Percentiles rank a stretch among this genome's conserved stretches.
Evolutionary conservation across 1,284 basidiomycete species (phyloP).

Genomic region (Ustilago cynodontis): DNA sequence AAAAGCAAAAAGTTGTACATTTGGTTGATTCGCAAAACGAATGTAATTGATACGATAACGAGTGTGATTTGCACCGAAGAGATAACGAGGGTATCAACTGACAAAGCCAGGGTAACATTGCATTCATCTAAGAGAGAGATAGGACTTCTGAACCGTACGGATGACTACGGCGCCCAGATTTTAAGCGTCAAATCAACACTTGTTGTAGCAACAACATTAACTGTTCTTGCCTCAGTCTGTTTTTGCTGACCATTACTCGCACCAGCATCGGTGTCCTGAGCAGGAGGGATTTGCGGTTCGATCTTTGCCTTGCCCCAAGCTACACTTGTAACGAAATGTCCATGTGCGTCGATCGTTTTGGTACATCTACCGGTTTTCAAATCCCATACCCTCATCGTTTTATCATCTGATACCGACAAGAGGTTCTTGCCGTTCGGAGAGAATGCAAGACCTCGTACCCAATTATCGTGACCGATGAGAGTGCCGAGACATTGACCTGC

Average conservation of each 20-base stretch:
- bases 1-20: background rate
- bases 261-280: constrained; percentile 40
- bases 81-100: constrained; percentile 28
- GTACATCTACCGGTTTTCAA: constrained; percentile 82
- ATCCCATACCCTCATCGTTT: constrained; percentile 90
- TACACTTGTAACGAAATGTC: constrained; percentile 78
- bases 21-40: background rate
- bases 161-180: constrained; percentile 63
- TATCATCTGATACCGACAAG: constrained; percentile 88
- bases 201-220: constrained; percentile 67
- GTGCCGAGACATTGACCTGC: constrained; percentile 81
- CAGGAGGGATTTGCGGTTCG: constrained; percentile 49
- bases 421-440: constrained; percentile 79
- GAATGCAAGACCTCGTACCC: constrained; percentile 62
- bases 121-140: too few relatives aligned
- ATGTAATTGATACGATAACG: background rate
- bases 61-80: background rate
- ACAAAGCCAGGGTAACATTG: background rate
- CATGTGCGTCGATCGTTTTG: constrained; percentile 86
- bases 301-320: constrained; percentile 66
- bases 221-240: constrained; percentile 39
- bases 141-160: too few relatives aligned
- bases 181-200: constrained; percentile 63
- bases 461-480: constrained; percentile 71
- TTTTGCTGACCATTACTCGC: constrained; percentile 6